These are phyloP conservation scores for Metschnikowia lunata DNA, from an alignment of 805 yeast genomes.

Conservation along the genomic window DNA sequence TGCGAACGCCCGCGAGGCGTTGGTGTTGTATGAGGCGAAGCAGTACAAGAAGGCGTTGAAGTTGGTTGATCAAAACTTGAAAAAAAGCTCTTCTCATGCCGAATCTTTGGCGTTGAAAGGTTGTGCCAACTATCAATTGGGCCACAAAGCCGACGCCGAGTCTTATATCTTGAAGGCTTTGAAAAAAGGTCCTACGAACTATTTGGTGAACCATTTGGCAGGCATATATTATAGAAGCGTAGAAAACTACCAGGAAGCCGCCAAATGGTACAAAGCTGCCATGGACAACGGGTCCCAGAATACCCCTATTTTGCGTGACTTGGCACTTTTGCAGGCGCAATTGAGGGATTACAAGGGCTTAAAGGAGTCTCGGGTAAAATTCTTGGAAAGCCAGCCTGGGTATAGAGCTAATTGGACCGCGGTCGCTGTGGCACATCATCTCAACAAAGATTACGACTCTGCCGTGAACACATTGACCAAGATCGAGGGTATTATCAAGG, in stretches of 20 bases:
- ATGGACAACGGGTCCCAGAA: slow-evolving; percentile 75
- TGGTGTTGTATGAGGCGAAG: slow-evolving; percentile 75
- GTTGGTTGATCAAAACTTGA: slow-evolving; percentile 66
- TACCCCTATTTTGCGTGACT: slow-evolving; percentile 73
- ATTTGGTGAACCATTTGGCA: slow-evolving; percentile 76
- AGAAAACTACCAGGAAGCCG: slow-evolving; percentile 70
- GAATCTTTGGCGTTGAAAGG: slow-evolving; percentile 87
- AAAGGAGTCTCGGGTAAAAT: slow-evolving; percentile 58
- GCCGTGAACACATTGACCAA: slow-evolving; percentile 70
- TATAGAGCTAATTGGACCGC: slow-evolving; percentile 90
- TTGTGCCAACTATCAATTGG: slow-evolving; percentile 53
- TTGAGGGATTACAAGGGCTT: slow-evolving; percentile 65
- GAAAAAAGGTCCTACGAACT: slow-evolving; percentile 53
- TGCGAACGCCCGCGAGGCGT: slow-evolving; percentile 70
- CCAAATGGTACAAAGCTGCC: slow-evolving; percentile 71
- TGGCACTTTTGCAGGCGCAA: slow-evolving; percentile 76
- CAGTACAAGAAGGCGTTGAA: slow-evolving; percentile 85
- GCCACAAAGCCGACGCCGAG: slow-evolving; percentile 61
- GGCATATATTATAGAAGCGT: slow-evolving; percentile 77
- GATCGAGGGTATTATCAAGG: slow-evolving; percentile 72
- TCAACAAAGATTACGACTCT: slow-evolving; percentile 59
- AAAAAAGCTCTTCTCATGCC: slow-evolving; percentile 70
- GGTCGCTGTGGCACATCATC: slow-evolving; percentile 78
- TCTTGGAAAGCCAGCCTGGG: slow-evolving; percentile 71
- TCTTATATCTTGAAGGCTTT: slow-evolving; percentile 58